These are phyloP conservation scores for Pleurostoma richardsiae DNA, from an alignment of 2,329 filamentous ascomycete genomes.

Conservation along the genomic window DNA sequence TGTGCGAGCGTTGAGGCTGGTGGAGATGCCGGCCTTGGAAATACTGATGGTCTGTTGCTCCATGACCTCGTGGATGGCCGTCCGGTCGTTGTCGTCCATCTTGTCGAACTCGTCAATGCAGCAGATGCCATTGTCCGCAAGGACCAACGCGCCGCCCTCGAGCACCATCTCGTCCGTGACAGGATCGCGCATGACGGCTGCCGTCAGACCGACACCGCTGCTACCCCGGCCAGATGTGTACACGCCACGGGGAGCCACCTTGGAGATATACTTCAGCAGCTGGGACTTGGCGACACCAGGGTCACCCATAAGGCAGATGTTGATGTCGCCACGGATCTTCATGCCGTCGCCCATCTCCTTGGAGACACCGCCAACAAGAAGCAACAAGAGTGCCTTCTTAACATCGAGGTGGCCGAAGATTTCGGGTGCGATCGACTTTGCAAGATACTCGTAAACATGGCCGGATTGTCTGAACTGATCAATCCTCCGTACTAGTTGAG, in stretches of 20 bases:
- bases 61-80: constrained; percentile 84
- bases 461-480: constrained; percentile 79
- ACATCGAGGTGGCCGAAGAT: constrained; percentile 96
- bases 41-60: constrained; percentile 84
- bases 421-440: constrained; percentile 93
- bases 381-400: constrained; percentile 93
- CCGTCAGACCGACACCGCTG: constrained; percentile 77
- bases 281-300: constrained; percentile 99
- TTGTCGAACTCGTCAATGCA: constrained; percentile 87
- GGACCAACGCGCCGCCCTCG: constrained; percentile 72
- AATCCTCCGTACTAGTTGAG: constrained; percentile 74
- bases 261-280: constrained; percentile 95
- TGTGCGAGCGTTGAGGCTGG: constrained; percentile 88
- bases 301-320: constrained; percentile 98
- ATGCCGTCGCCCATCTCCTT: constrained; percentile 98
- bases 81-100: constrained; percentile 80
- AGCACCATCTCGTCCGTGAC: constrained; percentile 83
- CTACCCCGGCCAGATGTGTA: constrained; percentile 79
- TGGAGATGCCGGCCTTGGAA: constrained; percentile 66
- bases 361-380: constrained; percentile 91
- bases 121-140: constrained; percentile 80
- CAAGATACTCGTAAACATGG: constrained; percentile 91
- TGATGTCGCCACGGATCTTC: constrained; percentile 98
- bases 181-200: constrained; percentile 78
- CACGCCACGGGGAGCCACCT: constrained; percentile 89